phyloP scores from a whole-genome alignment of 164 flowering plant species.

The Magnolia sinica region DNA sequence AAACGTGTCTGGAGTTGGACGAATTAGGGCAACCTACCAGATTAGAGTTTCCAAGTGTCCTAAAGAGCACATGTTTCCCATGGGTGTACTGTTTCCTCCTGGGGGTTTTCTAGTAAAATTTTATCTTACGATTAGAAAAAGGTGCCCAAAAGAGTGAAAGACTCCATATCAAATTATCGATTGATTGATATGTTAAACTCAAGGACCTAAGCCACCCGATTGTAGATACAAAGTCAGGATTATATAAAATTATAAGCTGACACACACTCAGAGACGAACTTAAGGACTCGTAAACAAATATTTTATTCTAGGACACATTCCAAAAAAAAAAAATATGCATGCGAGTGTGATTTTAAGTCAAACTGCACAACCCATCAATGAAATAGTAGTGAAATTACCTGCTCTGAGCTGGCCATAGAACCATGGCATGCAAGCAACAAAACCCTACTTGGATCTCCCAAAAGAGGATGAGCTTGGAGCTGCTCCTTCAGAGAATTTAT shows the following conservation, averaged over 20 bases:
- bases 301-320: neutral
- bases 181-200: neutral
- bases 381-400: conserved; percentile 41
- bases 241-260: neutral
- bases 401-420: conserved; percentile 96
- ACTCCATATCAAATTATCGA: neutral
- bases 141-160: too few species aligned
- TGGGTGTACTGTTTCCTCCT: neutral
- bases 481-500: conserved; percentile 82
- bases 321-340: neutral
- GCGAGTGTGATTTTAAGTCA: neutral
- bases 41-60: neutral
- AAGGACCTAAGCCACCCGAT: neutral
- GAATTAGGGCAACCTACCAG: neutral
- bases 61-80: neutral
- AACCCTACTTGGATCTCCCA: conserved; percentile 81
- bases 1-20: neutral
- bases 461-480: conserved; percentile 64
- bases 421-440: conserved; percentile 93
- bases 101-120: neutral
- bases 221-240: neutral
- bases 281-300: neutral
- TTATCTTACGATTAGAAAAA: neutral
- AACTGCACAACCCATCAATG: neutral
- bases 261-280: neutral